Base-by-base conservation (phyloP, 352 stramenopile species). In the Phytophthora chlamydospora region DNA sequence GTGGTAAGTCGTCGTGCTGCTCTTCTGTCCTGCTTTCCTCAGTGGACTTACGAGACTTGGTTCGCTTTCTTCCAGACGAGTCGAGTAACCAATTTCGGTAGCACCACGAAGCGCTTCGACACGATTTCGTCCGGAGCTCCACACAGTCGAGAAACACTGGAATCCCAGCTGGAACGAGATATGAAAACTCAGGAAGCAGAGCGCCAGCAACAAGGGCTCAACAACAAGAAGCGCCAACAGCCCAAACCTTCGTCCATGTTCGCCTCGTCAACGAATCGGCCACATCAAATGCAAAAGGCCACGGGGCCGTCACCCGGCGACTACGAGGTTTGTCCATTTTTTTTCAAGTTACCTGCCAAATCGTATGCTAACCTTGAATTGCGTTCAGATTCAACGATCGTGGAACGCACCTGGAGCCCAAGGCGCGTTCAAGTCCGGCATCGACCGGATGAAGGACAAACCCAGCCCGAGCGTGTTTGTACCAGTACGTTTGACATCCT, bases 31-130 rank as follows among this genome's bases (percentile, higher is more conserved):
- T n/a, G n/a, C n/a, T n/a, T n/a, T n/a, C n/a, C n/a, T n/a, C n/a
- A n/a, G n/a, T n/a, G n/a, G n/a, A n/a, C n/a, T n/a, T n/a, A n/a
- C n/a, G n/a, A n/a, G n/a, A n/a, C n/a, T n/a, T n/a, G n/a, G n/a
- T n/a, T n/a, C n/a, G n/a, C n/a, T n/a, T n/a, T 27, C 8, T 40
- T 58, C 1, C 51, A 93, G 84, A 78, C 70, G 29, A 90, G 84
- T 55, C 74, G 81, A 13, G 76, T 90, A 11, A 75, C 76, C 24
- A 87, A 82, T 12, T 91, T 93, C 40, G 84, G 84, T 4, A 88
- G 75, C 31, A 93, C 84, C 4, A 83, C 80, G n/a, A 89, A 85
- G 50, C 78, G 84, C 6, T 93, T 93, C 58, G 84, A 91, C 35
- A 74, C 75, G 12, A 42, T 88, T 33, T 72, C 75, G 2, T 67